Evolutionary conservation across 306 rosid genomes (phyloP).

Genomic region (Dalbergia cultrata): DNA sequence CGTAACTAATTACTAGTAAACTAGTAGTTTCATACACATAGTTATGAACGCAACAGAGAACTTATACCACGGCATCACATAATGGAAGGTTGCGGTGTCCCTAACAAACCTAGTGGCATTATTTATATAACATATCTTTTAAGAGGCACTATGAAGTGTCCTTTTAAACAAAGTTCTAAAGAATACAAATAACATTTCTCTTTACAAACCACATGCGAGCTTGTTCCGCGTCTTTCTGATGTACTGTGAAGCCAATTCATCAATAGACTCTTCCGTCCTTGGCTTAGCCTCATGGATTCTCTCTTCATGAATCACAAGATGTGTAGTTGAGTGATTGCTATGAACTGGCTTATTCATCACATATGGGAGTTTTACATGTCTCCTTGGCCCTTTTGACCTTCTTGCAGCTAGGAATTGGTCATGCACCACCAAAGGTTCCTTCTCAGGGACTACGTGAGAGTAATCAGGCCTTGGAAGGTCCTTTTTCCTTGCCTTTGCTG

Average conservation of each 20-base stretch:
- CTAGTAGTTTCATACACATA: not conserved
- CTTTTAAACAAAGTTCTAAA: no score
- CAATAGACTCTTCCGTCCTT: constrained; percentile 47
- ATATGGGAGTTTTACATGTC: constrained; percentile 41
- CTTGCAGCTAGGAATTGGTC: constrained; percentile 4
- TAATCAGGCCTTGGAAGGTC: not conserved
- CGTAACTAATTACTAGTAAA: no score
- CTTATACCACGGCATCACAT: not conserved
- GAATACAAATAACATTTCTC: not conserved
- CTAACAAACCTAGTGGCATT: no score
- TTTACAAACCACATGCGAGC: constrained; percentile 38
- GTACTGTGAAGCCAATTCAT: constrained; percentile 60
- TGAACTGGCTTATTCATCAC: constrained; percentile 35
- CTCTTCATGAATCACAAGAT: constrained; percentile 38
- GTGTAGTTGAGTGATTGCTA: not conserved
- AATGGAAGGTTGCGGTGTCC: not conserved
- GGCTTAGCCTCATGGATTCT: not conserved
- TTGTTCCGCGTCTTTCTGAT: constrained; percentile 57
- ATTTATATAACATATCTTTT: no score
- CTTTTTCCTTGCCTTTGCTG: not conserved
- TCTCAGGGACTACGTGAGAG: not conserved
- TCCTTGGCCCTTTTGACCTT: constrained; percentile 48
- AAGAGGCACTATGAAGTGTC: no score
- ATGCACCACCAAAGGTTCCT: not conserved
- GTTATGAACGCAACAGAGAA: not conserved